Base-by-base conservation (phyloP, 768 basidiomycete species). In the Clavaria fumosa region DNA sequence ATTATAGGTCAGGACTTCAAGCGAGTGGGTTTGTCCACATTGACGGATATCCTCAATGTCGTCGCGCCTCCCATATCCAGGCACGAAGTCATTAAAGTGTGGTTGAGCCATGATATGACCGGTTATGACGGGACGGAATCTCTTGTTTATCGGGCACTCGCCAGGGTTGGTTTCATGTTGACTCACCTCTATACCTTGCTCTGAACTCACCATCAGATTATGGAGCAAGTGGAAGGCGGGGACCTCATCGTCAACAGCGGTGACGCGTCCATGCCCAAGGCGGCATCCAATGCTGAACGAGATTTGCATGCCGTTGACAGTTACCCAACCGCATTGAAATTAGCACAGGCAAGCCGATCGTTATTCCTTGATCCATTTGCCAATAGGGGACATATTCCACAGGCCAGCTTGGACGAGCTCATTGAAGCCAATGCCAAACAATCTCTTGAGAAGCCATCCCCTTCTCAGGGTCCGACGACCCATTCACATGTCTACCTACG, bases 1-100 rank as follows among this genome's bases (percentile, higher is more conserved):
- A 12, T 31, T 44, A 23, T 49, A 95, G 90, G 85, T 36, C 71
- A 90, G 53, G 91, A 95, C 52, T 78, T 97, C 50, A 85, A 78
- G 52, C 71, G 78, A 35, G 81, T 83, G 19, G 86, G 89, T 20
- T 60, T 91, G 24, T 88, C 85, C 7, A 89, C 91, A 2, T 61
- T 97, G 19, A 85, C 75, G 2, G 90, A 93, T 40, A 78, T 99
- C 39, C 63, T 99, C 35, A 93, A 96, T 53, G 93, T 81, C 20
- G 93, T 99, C 42, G 95, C 95, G 0, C 95, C 95, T 28, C 95
- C 95, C 9, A 97, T 97, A 49, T 85, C 91, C 18, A 91, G 93
- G 55, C 93, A 97, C 53, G 95, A 99, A 58, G 88, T 96, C 11
- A 90, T 99, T 45, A 77, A 95, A 53, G 78, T 99, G 5, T 88